These are phyloP conservation scores for Talaromyces funiculosus DNA, from an alignment of 2,329 filamentous ascomycete genomes.

Conservation along the genomic window DNA sequence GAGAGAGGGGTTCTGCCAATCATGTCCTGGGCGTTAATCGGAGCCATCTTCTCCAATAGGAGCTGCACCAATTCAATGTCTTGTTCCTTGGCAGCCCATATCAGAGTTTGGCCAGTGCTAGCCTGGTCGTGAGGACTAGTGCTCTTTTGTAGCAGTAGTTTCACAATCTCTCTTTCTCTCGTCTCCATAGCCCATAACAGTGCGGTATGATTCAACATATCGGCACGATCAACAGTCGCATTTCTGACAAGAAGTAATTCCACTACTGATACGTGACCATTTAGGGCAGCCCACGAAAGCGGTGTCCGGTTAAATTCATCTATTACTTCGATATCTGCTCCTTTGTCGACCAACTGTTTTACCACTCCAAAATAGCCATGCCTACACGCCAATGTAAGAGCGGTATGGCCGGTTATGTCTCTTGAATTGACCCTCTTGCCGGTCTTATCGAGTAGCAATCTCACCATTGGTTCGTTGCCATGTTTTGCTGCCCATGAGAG, in stretches of 20 bases:
- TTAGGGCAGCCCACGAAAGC: slow-evolving; percentile 7
- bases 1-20: neutral
- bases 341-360: neutral
- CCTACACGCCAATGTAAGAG: neutral
- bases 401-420: neutral
- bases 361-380: neutral
- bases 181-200: neutral
- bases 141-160: neutral
- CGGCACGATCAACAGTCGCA: neutral
- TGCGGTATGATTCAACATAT: neutral
- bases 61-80: neutral
- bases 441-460: slow-evolving; percentile 1
- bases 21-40: neutral
- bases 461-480: neutral
- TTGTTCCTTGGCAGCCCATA: neutral
- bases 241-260: neutral
- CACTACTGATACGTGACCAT: slow-evolving; percentile 1
- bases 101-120: neutral
- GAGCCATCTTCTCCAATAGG: neutral
- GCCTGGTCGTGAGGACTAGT: neutral
- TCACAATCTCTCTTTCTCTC: neutral
- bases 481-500: slow-evolving; percentile 8
- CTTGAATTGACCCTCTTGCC: neutral
- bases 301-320: slow-evolving; percentile 1
- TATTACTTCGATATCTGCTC: neutral